Base-by-base conservation (phyloP, 2,329 filamentous ascomycete genomes). In the Fusarium sp. region DNA sequence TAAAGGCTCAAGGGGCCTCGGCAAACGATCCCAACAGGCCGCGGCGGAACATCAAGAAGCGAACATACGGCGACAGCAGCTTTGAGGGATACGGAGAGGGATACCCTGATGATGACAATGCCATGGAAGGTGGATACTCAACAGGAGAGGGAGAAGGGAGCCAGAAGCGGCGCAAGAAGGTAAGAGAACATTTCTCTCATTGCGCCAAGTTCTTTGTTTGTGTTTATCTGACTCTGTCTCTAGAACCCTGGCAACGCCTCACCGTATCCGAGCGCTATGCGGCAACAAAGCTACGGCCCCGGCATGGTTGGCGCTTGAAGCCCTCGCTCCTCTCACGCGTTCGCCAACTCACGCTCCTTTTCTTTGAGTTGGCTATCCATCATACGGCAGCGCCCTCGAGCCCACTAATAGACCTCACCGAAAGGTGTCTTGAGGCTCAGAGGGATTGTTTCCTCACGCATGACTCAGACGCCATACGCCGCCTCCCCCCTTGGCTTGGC, bases 31-130 rank as follows among this genome's bases (percentile, higher is more conserved):
- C 84, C 13, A 82, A 85, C 43, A 87, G 93, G 64, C 90, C 92
- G 37, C 91, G 92, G 76, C 88, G 93, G 57, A 85, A 87, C 65
- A 88, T 90, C 71, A 94, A 93, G 85, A 95, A 95, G 86, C 89
- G 94, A 57, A 90, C 91, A 72, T 95, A 95, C 80, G 91, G 92
- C 43, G 93, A 95, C 73, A 89, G 87, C 76, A 94, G 92, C 77
- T 95, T 90, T 79, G 91, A 93, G 77, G 93, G 93, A 48, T 95
- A 95, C 78, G 89, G 90, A 52, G 92, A 95, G 75, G 91, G 92
- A 37, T 94, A 88, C 75, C 88, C 88, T 11, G 93, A 95, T 72
- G 92, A 94, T 73, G 92, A 93, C 71, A 82, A 81, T 10, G 90
- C 87, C 52, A 79, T 81, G 65, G 91, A 89, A 14, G 85, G 84